phyloP scores from a whole-genome alignment of 208 protist genomes.

The Acanthamoeba lugdunensis region DNA sequence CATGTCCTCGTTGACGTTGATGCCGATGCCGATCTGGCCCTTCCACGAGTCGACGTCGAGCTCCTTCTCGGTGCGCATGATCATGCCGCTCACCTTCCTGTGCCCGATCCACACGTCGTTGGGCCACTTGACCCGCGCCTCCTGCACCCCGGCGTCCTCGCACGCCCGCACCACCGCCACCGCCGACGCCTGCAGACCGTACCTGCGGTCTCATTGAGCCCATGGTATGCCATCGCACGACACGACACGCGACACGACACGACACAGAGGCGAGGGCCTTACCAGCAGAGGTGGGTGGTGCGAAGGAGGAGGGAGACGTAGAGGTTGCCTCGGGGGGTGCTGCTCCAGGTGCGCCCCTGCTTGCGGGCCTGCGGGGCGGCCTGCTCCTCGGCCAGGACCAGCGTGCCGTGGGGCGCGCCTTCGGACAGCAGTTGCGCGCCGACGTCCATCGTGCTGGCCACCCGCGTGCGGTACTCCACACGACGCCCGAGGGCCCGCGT shows the following conservation, averaged over 20 bases:
- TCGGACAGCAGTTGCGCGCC: background rate
- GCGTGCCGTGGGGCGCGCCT: conserved; percentile 5
- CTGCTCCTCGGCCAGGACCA: conserved; percentile 13
- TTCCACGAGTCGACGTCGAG: background rate
- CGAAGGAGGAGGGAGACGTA: conserved; percentile 16
- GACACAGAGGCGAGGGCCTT: background rate
- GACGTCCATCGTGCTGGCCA: conserved; percentile 41
- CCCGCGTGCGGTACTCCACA: background rate
- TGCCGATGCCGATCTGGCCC: conserved; percentile 44
- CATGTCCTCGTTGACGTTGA: conserved; percentile 65
- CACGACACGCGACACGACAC: background rate
- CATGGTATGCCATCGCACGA: too few species aligned
- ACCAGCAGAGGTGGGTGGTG: conserved; percentile 18
- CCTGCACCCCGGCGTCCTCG: background rate
- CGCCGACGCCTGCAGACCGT: conserved; percentile 8
- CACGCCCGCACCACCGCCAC: conserved; percentile 8
- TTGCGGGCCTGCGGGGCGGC: conserved; percentile 24
- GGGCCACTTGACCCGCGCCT: conserved; percentile 47
- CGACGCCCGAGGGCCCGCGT: background rate
- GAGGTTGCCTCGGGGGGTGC: background rate
- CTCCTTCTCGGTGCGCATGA: conserved; percentile 4
- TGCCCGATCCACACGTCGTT: conserved; percentile 65
- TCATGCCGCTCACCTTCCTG: conserved; percentile 43
- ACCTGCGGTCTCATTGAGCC: background rate
- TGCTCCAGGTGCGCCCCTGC: conserved; percentile 29